Evolutionary conservation across 192 early-diverging fungal species (phyloP).

Genomic region (Podila minutissima): DNA sequence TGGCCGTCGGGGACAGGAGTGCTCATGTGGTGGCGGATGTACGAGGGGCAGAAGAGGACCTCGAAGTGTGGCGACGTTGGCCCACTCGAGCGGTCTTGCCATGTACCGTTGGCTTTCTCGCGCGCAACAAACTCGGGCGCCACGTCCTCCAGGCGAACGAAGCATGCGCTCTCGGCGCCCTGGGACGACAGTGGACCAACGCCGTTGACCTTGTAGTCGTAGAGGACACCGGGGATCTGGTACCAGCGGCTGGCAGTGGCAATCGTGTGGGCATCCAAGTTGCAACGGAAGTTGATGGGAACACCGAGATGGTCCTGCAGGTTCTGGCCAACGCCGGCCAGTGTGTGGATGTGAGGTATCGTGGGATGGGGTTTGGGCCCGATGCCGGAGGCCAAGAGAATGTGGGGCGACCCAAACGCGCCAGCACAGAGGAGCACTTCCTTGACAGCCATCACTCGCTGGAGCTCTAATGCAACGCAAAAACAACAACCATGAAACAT

Average conservation of each 20-base stretch:
- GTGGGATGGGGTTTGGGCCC: constrained; percentile 34
- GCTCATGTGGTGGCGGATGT: constrained; percentile 3
- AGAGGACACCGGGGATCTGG: constrained; percentile 7
- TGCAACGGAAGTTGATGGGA: constrained; percentile 21
- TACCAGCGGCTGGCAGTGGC: not conserved
- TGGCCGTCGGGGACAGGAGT: not conserved
- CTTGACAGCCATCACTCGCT: constrained; percentile 25
- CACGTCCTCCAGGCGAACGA: constrained; percentile 39
- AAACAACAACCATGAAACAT: not conserved
- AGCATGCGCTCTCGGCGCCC: constrained; percentile 13
- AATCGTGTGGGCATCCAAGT: not conserved
- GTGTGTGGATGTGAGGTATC: constrained; percentile 47
- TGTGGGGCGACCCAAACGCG: constrained; percentile 47
- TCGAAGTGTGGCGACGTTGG: constrained; percentile 34
- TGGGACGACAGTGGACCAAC: constrained; percentile 15
- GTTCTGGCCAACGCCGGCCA: constrained; percentile 48
- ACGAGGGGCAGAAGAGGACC: constrained; percentile 21
- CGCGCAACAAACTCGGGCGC: constrained; percentile 45
- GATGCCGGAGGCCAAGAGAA: constrained; percentile 55
- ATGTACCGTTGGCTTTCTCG: constrained; percentile 46
- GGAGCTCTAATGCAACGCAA: constrained; percentile 7
- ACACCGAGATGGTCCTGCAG: constrained; percentile 52
- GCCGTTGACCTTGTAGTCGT: constrained; percentile 26
- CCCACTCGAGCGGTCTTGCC: constrained; percentile 36
- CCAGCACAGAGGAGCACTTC: constrained; percentile 59